phyloP scores from a whole-genome alignment of 768 basidiomycete species.

The Lentinula guzmanii region DNA sequence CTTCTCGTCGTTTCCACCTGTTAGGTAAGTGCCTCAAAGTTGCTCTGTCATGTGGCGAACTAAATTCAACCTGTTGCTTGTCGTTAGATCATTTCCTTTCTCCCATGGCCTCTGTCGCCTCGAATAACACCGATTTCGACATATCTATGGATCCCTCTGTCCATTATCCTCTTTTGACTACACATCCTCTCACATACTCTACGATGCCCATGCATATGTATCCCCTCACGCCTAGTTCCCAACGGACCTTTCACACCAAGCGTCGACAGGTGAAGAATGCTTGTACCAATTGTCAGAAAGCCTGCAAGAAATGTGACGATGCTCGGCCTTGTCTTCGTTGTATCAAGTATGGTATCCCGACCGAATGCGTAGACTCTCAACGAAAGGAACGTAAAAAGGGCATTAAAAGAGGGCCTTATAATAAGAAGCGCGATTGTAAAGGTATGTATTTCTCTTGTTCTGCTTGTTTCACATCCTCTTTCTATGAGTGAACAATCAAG shows the following conservation, averaged over 20 bases:
- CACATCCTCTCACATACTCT: slow-evolving; percentile 30
- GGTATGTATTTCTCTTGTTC: slow-evolving; percentile 42
- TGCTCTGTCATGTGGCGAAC: slow-evolving; percentile 6
- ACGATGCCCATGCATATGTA: slow-evolving; percentile 66
- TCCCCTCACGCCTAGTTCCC: slow-evolving; percentile 48
- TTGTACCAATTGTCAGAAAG: slow-evolving; percentile 86
- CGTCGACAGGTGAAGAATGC: slow-evolving; percentile 89
- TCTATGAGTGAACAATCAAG: slow-evolving; percentile 16
- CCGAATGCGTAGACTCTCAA: slow-evolving; percentile 84
- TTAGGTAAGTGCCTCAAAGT: slow-evolving; percentile 1
- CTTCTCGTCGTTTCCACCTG: background rate
- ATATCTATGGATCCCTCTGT: slow-evolving; percentile 1
- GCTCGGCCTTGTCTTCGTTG: slow-evolving; percentile 91
- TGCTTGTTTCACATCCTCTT: slow-evolving; percentile 9
- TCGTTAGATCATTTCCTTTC: background rate
- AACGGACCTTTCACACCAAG: slow-evolving; percentile 58
- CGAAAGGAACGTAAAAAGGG: slow-evolving; percentile 91
- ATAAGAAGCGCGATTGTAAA: slow-evolving; percentile 90
- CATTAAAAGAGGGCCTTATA: slow-evolving; percentile 80
- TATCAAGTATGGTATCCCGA: slow-evolving; percentile 75
- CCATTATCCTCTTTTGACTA: background rate
- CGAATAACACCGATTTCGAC: background rate
- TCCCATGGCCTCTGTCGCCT: slow-evolving; percentile 1
- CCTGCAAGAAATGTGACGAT: slow-evolving; percentile 90
- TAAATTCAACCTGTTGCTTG: background rate